Evolutionary conservation across 2,329 filamentous ascomycete genomes (phyloP).

Genomic region (Tolypocladium tundrense): DNA sequence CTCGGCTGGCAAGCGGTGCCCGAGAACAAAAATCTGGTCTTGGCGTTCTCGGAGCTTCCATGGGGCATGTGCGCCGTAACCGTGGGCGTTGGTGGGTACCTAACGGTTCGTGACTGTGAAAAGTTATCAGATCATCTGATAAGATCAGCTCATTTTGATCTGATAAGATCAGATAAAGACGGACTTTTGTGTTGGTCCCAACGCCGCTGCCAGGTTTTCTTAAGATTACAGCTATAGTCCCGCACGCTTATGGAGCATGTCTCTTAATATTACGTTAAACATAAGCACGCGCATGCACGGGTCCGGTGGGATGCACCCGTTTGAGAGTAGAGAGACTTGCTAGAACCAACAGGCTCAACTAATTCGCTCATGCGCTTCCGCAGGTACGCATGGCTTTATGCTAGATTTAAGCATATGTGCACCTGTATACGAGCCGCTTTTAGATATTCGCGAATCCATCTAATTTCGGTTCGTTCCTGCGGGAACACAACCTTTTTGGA

Average conservation of each 20-base stretch:
- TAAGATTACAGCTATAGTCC: not conserved
- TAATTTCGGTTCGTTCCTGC: not conserved
- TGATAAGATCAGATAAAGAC: not conserved
- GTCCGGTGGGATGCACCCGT: not conserved
- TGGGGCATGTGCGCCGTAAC: not conserved
- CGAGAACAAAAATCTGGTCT: not conserved
- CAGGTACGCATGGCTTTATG: not conserved
- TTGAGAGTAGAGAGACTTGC: not conserved
- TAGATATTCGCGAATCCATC: not conserved
- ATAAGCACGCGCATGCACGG: not conserved
- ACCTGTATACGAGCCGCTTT: not conserved
- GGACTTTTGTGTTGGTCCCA: not conserved
- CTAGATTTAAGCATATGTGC: not conserved
- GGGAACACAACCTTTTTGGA: not conserved
- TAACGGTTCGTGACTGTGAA: not conserved
- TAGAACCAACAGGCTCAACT: not conserved
- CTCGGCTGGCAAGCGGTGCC: not conserved
- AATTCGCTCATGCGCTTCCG: not conserved
- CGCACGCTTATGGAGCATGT: not conserved
- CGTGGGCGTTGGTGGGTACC: not conserved
- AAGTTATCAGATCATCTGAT: slow-evolving; percentile 4
- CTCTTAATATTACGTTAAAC: not conserved
- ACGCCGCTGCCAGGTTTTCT: not conserved
- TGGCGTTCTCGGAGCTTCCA: not conserved
- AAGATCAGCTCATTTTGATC: slow-evolving; percentile 1